These are phyloP conservation scores for Auriculariales sp. DNA, from an alignment of 768 basidiomycete species.

Conservation along the genomic window DNA sequence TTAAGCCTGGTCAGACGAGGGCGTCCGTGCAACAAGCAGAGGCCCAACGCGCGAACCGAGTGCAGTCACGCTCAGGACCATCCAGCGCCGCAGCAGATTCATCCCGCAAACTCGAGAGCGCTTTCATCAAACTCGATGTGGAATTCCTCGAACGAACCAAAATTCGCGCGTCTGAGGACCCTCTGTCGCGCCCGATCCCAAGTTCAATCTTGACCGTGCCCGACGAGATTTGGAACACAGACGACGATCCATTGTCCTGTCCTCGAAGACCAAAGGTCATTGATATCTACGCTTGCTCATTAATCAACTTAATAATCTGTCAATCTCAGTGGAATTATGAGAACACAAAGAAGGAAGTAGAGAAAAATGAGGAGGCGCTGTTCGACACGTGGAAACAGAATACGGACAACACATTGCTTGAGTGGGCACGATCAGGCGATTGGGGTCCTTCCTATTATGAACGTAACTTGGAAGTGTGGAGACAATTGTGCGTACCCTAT, in stretches of 20 bases:
- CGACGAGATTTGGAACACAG: conserved; percentile 9
- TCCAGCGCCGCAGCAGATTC: conserved; percentile 4
- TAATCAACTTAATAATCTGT: too few relatives aligned
- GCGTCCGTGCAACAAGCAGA: neutral
- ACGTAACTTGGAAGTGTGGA: conserved; percentile 86
- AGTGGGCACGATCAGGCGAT: conserved; percentile 28
- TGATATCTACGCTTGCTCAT: neutral
- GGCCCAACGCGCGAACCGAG: too few relatives aligned
- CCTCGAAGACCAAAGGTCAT: conserved; percentile 54
- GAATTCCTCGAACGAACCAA: conserved; percentile 48
- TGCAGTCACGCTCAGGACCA: too few relatives aligned
- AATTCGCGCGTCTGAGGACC: conserved; percentile 34
- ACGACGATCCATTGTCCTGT: conserved; percentile 22
- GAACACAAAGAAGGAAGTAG: conserved; percentile 79
- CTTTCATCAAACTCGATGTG: conserved; percentile 48
- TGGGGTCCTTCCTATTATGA: conserved; percentile 58
- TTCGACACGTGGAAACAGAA: conserved; percentile 67
- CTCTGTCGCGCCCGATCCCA: conserved; percentile 44
- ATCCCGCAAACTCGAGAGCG: conserved; percentile 16
- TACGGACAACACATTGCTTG: conserved; percentile 40
- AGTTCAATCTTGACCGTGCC: conserved; percentile 23
- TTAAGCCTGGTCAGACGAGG: neutral
- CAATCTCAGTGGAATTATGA: conserved; percentile 52
- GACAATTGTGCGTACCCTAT: conserved; percentile 56
- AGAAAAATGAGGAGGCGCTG: conserved; percentile 74